A percentile compares a stretch with the other conserved stretches of the same genome.
Conservation (phyloP, 768 basidiomycete species). For the Lentinula aciculospora region DNA sequence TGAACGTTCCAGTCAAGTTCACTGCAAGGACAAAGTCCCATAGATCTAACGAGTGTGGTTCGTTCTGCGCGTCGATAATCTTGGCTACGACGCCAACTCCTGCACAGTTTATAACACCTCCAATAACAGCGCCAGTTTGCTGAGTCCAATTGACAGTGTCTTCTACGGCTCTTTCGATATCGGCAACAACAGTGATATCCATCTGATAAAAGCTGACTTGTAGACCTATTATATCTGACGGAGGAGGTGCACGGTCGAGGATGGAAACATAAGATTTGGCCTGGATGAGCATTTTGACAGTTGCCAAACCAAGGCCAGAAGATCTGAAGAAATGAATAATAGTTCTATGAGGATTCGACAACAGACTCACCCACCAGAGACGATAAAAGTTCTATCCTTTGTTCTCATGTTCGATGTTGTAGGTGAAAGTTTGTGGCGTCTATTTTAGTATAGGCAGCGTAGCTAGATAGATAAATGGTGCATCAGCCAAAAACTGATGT, state of each 20-base stretch:
- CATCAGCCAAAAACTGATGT: too few relatives aligned
- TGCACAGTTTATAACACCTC: slow-evolving; percentile 34
- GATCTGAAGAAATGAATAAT: slow-evolving; percentile 15
- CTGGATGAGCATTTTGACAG: slow-evolving; percentile 21
- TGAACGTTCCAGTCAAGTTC: slow-evolving; percentile 33
- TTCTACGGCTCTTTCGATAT: slow-evolving; percentile 22
- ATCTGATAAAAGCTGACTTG: slow-evolving; percentile 16
- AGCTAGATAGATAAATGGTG: too few relatives aligned
- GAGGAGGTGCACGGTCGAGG: slow-evolving; percentile 23
- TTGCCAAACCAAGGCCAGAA: slow-evolving; percentile 31
- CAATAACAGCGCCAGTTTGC: slow-evolving; percentile 21
- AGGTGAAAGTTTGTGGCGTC: too few relatives aligned
- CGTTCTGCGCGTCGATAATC: slow-evolving; percentile 23
- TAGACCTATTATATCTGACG: slow-evolving; percentile 3
- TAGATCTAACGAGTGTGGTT: slow-evolving; percentile 26
- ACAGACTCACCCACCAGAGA: slow-evolving; percentile 31
- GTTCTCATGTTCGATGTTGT: slow-evolving; percentile 27
- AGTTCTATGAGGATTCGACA: neutral
- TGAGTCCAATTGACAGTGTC: slow-evolving; percentile 19
- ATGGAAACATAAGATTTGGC: slow-evolving; percentile 23
- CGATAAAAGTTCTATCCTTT: slow-evolving; percentile 26
- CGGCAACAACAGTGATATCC: slow-evolving; percentile 24
- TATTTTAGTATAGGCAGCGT: too few relatives aligned
- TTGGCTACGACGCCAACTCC: slow-evolving; percentile 28
- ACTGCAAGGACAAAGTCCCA: slow-evolving; percentile 30